These are phyloP conservation scores for Chlorella vulgaris DNA, from an alignment of 139 green algal genomes.

Conservation along the genomic window DNA sequence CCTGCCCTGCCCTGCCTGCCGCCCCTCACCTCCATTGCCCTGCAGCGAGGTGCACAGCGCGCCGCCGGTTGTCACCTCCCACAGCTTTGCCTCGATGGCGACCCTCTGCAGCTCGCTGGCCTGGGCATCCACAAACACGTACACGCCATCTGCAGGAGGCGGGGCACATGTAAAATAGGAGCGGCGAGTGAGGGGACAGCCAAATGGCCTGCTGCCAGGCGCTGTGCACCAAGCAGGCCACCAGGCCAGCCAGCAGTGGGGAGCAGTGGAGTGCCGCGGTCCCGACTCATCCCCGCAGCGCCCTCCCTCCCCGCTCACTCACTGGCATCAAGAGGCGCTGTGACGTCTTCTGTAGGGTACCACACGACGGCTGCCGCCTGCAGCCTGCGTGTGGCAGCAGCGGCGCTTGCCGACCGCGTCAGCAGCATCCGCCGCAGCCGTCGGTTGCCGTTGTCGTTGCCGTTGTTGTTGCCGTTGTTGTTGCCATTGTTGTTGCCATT, in stretches of 20 bases:
- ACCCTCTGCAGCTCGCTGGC: conserved; percentile 6
- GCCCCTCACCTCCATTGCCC: not conserved
- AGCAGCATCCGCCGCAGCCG: no score
- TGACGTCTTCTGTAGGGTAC: not conserved
- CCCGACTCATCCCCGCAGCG: no score
- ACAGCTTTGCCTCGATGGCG: not conserved
- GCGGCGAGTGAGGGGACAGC: no score
- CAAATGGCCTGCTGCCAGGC: no score
- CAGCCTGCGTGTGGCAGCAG: not conserved
- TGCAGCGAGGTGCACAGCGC: not conserved
- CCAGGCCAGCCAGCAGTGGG: no score
- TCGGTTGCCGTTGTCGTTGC: not conserved
- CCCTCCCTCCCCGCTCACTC: no score
- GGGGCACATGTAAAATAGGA: no score
- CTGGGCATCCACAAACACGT: conserved; percentile 16
- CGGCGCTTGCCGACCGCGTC: not conserved
- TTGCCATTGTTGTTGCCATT: not conserved
- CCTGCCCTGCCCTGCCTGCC: no score
- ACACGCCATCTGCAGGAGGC: conserved; percentile 11
- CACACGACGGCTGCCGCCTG: not conserved
- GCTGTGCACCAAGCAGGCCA: no score
- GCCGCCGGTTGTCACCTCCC: not conserved
- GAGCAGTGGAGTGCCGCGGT: no score
- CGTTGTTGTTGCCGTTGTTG: not conserved
- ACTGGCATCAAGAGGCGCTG: not conserved